Evolutionary conservation across 495 filamentous ascomycete genomes (phyloP), one percentile per base, ranked within the genome.

Genomic region (Tuber umbilicatum): DNA sequence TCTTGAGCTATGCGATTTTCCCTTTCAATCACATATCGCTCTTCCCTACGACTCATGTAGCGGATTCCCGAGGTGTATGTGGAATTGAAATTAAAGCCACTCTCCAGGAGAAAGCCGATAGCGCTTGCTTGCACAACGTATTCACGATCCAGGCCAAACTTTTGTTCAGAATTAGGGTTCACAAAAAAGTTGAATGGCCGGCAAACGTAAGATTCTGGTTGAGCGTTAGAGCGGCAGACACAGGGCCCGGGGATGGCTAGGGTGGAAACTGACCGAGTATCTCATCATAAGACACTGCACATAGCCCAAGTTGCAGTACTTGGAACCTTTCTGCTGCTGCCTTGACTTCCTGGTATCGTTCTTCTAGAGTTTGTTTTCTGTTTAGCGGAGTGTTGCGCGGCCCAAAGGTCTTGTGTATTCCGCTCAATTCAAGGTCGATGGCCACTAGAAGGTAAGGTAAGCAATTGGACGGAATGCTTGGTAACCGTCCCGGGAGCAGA

Each of bases 391-490:
- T 72, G 47, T 81, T 80, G 64, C 84, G 78, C 31, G 83, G 74
- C 67, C 76, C 79, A 1, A 84, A 68, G 73, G 75, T 72, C 38
- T 45, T 79, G 41, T 79, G 77, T 68, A 96, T 89, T 0, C 93
- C 93, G 5, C 89, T 92, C 76, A 95, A 87, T 81, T 97, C 93
- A 37, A 94, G 84, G 78, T 95, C 93, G 55, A 95, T 81, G 1
- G 90, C 81, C 4, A 95, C 79, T 81, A 69, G 16, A 9, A 40
- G n/a, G 41, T 77, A 38, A 76, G 71, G 45, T 70, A 4, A 38
- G 21, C 21, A 70, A 40, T 16, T 69, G 12, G 50, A 31, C 7
- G 10, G 27, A 64, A 35, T 5, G n/a, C 12, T 0, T 60, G 21
- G 16, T 31, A 60, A 16, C 10, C 21, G 27, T 14, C 27, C 9